Evolutionary conservation across 345 rosid species (phyloP).

Genomic region (Eucalyptus pauciflora): DNA sequence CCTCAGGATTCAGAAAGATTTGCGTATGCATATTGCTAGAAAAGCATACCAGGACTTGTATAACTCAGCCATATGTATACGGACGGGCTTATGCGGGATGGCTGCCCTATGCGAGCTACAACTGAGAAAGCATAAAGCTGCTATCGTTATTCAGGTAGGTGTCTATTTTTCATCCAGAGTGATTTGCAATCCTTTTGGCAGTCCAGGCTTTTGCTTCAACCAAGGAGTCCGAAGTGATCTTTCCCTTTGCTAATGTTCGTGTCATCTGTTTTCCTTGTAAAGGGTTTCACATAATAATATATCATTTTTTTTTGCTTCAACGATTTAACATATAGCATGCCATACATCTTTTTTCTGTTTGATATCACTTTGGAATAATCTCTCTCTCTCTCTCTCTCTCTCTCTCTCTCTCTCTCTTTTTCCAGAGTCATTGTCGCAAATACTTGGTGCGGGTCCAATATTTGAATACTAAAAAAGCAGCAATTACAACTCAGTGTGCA

Average conservation of each 20-base stretch:
- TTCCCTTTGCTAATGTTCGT: not conserved
- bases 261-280: not conserved
- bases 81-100: conserved; percentile 81
- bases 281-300: not conserved
- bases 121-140: conserved; percentile 67
- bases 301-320: no score
- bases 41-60: conserved; percentile 49
- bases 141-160: conserved; percentile 66
- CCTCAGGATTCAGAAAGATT: conserved; percentile 65
- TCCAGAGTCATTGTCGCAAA: no score
- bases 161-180: not conserved
- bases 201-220: accelerated
- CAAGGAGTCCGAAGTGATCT: not conserved
- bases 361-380: no score
- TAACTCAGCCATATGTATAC: conserved; percentile 54
- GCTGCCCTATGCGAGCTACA: conserved; percentile 66
- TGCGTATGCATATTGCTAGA: conserved; percentile 74
- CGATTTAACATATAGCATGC: no score
- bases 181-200: not conserved
- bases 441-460: no score
- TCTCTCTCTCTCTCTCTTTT: no score
- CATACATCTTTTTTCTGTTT: no score
- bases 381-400: no score
- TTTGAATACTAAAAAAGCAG: no score
- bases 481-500: no score